These are phyloP conservation scores for Hydrangea macrophylla DNA, from an alignment of 148 eudicot genomes.

Conservation along the genomic window DNA sequence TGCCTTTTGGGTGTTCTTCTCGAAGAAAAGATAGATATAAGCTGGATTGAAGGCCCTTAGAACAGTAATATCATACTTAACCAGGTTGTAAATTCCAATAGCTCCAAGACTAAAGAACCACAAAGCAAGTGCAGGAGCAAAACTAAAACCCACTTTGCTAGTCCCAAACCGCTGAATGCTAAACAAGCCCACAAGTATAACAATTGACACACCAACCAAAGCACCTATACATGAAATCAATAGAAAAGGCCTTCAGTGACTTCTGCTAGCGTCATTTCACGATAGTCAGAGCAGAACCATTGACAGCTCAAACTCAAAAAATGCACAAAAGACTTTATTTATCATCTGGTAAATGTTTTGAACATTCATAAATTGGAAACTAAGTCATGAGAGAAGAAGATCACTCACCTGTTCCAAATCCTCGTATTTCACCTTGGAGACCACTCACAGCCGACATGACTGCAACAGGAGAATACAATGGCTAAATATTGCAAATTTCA, in stretches of 20 bases:
- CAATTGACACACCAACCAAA: conserved; percentile 63
- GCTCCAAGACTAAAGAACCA: conserved; percentile 89
- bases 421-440: conserved; percentile 75
- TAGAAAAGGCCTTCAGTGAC: not conserved
- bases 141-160: conserved; percentile 83
- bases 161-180: conserved; percentile 97
- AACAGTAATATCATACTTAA: conserved; percentile 53
- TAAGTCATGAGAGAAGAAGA: not conserved
- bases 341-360: no score
- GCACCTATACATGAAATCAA: conserved; percentile 49
- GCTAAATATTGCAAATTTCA: not conserved
- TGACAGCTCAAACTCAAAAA: not conserved
- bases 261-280: not conserved
- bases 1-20: conserved; percentile 60
- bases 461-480: conserved; percentile 35
- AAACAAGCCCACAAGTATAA: conserved; percentile 81
- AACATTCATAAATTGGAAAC: not conserved
- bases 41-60: conserved; percentile 82
- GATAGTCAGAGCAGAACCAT: not conserved
- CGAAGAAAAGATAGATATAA: conserved; percentile 79
- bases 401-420: conserved; percentile 79
- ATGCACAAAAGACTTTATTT: not conserved
- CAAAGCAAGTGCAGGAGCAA: conserved; percentile 91
- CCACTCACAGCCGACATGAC: conserved; percentile 99
- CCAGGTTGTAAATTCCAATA: conserved; percentile 77